These are phyloP conservation scores for Cryphonectria japonica DNA, from an alignment of 2,329 filamentous ascomycete genomes.

Conservation along the genomic window DNA sequence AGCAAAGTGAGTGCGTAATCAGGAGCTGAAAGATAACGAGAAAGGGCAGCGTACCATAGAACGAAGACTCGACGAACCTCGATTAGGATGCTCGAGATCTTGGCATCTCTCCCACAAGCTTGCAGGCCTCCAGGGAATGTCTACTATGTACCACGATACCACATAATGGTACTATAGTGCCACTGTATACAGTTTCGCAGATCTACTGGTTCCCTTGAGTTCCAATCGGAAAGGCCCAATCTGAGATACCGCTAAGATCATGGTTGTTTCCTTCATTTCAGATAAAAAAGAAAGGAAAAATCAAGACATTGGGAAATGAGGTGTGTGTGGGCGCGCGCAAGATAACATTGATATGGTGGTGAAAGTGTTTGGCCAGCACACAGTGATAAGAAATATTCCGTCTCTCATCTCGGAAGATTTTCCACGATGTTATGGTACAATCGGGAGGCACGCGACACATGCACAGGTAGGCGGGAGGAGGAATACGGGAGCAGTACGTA, in stretches of 20 bases:
- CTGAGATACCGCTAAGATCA: conserved; percentile 4
- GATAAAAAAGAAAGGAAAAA: background rate
- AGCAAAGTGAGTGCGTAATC: too few species aligned
- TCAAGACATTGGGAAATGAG: background rate
- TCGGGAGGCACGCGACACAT: conserved; percentile 4
- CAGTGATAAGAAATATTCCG: background rate
- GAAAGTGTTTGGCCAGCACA: background rate
- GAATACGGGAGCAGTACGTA: background rate
- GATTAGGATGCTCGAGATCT: background rate
- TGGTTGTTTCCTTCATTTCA: background rate
- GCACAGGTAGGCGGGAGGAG: background rate
- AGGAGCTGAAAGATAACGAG: background rate
- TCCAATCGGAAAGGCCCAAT: background rate
- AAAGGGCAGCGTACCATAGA: background rate
- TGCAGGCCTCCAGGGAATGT: background rate
- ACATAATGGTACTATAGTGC: background rate
- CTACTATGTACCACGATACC: background rate
- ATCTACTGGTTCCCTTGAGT: background rate
- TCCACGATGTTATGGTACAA: background rate
- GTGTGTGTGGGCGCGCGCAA: background rate
- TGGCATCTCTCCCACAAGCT: background rate
- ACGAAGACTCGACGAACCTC: background rate
- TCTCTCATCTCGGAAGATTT: background rate
- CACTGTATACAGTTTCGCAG: background rate
- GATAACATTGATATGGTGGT: background rate